Evolutionary conservation across 139 green algal genomes (phyloP).

Genomic region (Coelastrella sp.): DNA sequence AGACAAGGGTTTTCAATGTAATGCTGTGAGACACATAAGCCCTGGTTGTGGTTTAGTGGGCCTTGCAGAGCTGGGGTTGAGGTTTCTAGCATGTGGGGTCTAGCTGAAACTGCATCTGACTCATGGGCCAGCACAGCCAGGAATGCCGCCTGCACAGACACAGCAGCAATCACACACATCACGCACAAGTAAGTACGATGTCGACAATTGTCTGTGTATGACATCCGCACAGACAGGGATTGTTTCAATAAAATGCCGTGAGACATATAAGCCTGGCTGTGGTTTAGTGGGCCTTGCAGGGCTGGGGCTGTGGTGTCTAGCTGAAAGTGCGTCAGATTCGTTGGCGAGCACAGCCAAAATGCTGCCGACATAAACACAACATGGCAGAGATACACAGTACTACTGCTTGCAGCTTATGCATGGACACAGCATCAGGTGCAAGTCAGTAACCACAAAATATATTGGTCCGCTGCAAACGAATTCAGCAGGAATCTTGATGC

Average conservation of each 20-base stretch:
- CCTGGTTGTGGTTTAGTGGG: slow-evolving; percentile 24
- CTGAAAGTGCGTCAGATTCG: neutral
- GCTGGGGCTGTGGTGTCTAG: slow-evolving; percentile 24
- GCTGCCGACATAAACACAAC: neutral
- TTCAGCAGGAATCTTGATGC: too few species aligned
- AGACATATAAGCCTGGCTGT: neutral
- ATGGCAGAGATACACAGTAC: neutral
- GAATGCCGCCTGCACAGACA: slow-evolving; percentile 44
- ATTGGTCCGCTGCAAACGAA: too few species aligned
- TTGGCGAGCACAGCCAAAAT: neutral
- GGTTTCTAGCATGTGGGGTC: slow-evolving; percentile 45
- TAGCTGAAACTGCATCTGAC: slow-evolving; percentile 12
- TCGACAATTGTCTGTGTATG: neutral
- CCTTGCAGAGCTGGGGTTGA: slow-evolving; percentile 37
- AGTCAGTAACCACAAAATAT: too few species aligned
- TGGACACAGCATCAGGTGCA: too few species aligned
- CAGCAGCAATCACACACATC: neutral
- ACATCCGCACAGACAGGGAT: neutral
- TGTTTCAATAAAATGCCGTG: neutral
- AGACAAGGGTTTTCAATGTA: too few species aligned
- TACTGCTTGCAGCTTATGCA: too few species aligned
- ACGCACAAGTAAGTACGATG: too few species aligned
- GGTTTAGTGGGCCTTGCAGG: slow-evolving; percentile 47
- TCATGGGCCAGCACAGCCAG: neutral
- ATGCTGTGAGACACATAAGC: slow-evolving; percentile 6